phyloP scores from a whole-genome alignment of 495 filamentous ascomycete species.

The Niebla homalea region DNA sequence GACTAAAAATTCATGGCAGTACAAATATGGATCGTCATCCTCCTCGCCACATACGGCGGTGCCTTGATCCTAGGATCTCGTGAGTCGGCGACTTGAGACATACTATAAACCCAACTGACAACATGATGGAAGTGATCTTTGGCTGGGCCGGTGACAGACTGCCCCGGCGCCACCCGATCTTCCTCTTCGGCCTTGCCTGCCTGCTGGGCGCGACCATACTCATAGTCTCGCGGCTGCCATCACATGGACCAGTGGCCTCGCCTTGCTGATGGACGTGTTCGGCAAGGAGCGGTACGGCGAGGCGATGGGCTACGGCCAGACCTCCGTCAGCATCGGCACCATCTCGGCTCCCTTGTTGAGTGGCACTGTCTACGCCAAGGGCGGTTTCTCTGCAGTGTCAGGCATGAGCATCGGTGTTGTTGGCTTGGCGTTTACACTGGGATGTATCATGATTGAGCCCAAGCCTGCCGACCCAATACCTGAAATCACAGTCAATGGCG shows the following conservation, averaged over 20 bases:
- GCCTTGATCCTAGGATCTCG: slow-evolving; percentile 46
- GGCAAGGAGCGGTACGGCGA: slow-evolving; percentile 9
- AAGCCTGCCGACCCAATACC: background rate
- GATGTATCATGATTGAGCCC: slow-evolving; percentile 12
- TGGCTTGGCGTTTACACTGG: slow-evolving; percentile 5
- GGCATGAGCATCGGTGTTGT: slow-evolving; percentile 2
- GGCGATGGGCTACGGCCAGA: slow-evolving; percentile 10
- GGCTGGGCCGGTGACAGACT: slow-evolving; percentile 1
- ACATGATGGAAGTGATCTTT: background rate
- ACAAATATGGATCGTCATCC: slow-evolving; percentile 59
- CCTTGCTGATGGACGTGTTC: slow-evolving; percentile 16
- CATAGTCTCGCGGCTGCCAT: background rate
- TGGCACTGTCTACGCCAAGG: slow-evolving; percentile 7
- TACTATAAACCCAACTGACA: background rate
- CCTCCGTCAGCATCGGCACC: slow-evolving; percentile 9
- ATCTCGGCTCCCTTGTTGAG: slow-evolving; percentile 13
- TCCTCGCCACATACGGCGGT: slow-evolving; percentile 60
- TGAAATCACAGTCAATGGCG: too few relatives aligned
- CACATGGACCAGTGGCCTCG: slow-evolving; percentile 7
- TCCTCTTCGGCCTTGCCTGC: slow-evolving; percentile 1
- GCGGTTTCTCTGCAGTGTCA: slow-evolving; percentile 11
- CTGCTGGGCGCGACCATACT: background rate
- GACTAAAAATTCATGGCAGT: background rate
- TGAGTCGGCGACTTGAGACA: slow-evolving; percentile 17
- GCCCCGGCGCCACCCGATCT: background rate